These are phyloP conservation scores for Ajuga chamaepitys DNA, from an alignment of 257 asterid genomes.

Conservation along the genomic window DNA sequence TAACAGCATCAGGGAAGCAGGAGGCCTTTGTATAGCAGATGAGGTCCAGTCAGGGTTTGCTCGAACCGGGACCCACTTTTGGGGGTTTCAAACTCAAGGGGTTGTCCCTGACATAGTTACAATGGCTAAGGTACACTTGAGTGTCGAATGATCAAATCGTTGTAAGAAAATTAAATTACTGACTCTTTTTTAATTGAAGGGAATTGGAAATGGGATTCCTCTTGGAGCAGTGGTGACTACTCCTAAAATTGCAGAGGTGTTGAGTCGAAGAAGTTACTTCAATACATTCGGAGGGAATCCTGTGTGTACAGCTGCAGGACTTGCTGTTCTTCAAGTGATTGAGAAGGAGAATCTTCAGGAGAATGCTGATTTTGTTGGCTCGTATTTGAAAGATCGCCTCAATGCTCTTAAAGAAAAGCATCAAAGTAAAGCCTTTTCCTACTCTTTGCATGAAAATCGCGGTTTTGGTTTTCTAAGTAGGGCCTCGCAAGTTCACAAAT, in stretches of 20 bases:
- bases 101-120: constrained; percentile 80
- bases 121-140: constrained; percentile 59
- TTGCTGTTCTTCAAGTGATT: constrained; percentile 59
- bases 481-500: too few species aligned
- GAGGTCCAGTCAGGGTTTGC: constrained; percentile 75
- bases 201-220: constrained; percentile 71
- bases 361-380: constrained; percentile 61
- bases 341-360: constrained; percentile 63
- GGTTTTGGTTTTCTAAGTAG: too few species aligned
- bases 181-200: constrained; percentile 23
- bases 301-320: constrained; percentile 67
- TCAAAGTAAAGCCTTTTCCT: constrained; percentile 29
- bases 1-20: constrained; percentile 38
- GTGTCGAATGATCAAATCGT: not conserved
- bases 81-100: constrained; percentile 69
- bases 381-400: constrained; percentile 60
- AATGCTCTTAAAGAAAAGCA: constrained; percentile 54
- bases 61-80: constrained; percentile 63
- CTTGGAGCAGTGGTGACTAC: constrained; percentile 76
- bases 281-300: constrained; percentile 84
- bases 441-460: too few species aligned
- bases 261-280: constrained; percentile 64
- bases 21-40: constrained; percentile 71
- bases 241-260: constrained; percentile 53
- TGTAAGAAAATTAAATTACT: not conserved